These are phyloP conservation scores for Heimioporus retisporus DNA, from an alignment of 1,284 basidiomycete genomes.

Conservation along the genomic window DNA sequence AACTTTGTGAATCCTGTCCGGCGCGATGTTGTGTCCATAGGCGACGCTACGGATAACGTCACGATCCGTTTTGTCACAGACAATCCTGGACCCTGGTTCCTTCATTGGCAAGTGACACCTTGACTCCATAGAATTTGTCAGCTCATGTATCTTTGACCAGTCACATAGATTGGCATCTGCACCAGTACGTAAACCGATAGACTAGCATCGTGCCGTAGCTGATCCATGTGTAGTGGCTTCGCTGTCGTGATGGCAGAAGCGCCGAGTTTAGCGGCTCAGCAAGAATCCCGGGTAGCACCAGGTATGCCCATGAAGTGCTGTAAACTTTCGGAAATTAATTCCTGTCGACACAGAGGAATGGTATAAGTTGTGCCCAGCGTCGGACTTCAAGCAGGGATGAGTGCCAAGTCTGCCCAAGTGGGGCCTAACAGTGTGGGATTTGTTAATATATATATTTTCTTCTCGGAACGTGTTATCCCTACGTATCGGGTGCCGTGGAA, in stretches of 20 bases:
- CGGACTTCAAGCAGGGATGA: too few species aligned
- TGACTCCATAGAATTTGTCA: not conserved
- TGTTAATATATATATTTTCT: too few species aligned
- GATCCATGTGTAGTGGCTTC: slow-evolving; percentile 35
- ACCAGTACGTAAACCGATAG: slow-evolving; percentile 33
- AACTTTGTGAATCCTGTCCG: slow-evolving; percentile 43
- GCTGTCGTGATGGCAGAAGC: slow-evolving; percentile 47
- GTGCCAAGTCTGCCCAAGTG: too few species aligned
- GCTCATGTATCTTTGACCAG: slow-evolving; percentile 28
- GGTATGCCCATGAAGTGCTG: slow-evolving; percentile 19
- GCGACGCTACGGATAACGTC: slow-evolving; percentile 41
- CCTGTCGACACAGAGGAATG: not conserved
- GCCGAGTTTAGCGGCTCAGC: slow-evolving; percentile 8
- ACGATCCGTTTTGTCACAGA: slow-evolving; percentile 58
- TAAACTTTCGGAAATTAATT: not conserved
- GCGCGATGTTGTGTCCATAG: slow-evolving; percentile 38
- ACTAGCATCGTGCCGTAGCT: too few species aligned
- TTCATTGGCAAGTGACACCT: slow-evolving; percentile 49
- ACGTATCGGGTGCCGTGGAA: too few species aligned
- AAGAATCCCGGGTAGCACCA: slow-evolving; percentile 24
- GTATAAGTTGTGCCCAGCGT: not conserved
- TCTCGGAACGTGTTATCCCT: too few species aligned
- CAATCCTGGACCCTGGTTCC: slow-evolving; percentile 34
- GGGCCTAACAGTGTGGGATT: too few species aligned
- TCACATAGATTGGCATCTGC: slow-evolving; percentile 53